A percentile compares a stretch with the other conserved stretches of the same genome.
These are phyloP conservation scores for Setomelanomma holmii DNA, from an alignment of 2,329 filamentous ascomycete species.

Conservation along the genomic window DNA sequence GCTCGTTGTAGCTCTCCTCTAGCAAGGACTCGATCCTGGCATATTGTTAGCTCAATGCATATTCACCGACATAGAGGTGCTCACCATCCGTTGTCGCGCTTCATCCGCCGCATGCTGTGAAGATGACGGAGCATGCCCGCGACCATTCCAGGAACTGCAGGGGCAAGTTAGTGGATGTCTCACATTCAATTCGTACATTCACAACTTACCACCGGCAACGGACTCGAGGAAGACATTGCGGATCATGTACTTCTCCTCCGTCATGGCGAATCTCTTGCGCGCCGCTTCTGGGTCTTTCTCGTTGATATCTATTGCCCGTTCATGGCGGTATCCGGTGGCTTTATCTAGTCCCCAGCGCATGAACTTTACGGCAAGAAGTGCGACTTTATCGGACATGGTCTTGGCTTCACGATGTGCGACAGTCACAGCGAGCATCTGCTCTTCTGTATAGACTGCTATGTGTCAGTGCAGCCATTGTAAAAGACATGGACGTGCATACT, in stretches of 20 bases:
- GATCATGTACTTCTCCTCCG: conserved; percentile 86
- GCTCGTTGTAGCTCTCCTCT: conserved; percentile 89
- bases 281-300: conserved; percentile 58
- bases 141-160: conserved; percentile 98
- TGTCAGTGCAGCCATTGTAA: conserved; percentile 12
- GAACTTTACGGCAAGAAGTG: conserved; percentile 77
- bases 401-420: conserved; percentile 79
- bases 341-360: conserved; percentile 82
- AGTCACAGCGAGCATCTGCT: conserved; percentile 77
- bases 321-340: conserved; percentile 80
- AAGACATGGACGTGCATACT: conserved; percentile 29
- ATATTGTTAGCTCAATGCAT: conserved; percentile 11
- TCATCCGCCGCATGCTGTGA: conserved; percentile 81
- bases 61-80: not conserved
- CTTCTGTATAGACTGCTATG: conserved; percentile 68
- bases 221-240: conserved; percentile 94
- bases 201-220: conserved; percentile 88
- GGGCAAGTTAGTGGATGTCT: no score
- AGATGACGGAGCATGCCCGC: conserved; percentile 93
- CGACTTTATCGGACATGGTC: conserved; percentile 77
- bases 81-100: conserved; percentile 88
- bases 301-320: conserved; percentile 56
- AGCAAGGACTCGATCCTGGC: conserved; percentile 85
- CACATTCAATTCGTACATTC: no score
- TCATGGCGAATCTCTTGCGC: conserved; percentile 71